Conservation (phyloP, 139 green algal species). For the Gonium pectorale region DNA sequence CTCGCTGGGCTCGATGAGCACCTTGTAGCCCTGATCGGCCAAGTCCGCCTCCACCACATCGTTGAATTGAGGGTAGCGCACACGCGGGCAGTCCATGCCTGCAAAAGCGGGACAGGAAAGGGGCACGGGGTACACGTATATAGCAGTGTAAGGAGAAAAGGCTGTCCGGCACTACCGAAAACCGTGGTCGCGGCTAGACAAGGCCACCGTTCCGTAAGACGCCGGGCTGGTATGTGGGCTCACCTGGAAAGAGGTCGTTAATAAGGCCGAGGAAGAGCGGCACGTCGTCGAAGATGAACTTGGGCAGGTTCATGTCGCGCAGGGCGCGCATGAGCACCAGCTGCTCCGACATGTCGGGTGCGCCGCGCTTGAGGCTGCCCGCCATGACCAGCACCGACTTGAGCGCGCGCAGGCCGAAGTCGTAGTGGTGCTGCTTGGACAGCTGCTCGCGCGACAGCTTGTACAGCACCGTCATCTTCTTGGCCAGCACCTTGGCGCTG, state of each 20-base stretch:
- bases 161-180: no score
- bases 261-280: constrained; percentile 91
- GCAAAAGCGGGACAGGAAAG: no score
- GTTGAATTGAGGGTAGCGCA: constrained; percentile 87
- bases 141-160: background rate
- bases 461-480: constrained; percentile 94
- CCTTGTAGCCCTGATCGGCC: constrained; percentile 76
- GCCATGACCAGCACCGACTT: constrained; percentile 90
- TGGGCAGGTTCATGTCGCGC: constrained; percentile 93
- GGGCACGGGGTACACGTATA: background rate
- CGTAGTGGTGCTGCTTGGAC: constrained; percentile 90
- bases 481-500: constrained; percentile 82
- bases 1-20: constrained; percentile 66
- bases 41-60: constrained; percentile 88
- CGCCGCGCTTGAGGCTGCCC: constrained; percentile 82
- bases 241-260: constrained; percentile 74
- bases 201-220: no score
- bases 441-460: constrained; percentile 87
- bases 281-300: constrained; percentile 92
- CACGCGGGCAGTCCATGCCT: constrained; percentile 82
- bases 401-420: constrained; percentile 88
- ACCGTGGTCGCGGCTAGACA: no score
- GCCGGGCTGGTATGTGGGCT: background rate
- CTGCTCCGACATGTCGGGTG: constrained; percentile 81
- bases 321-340: constrained; percentile 89